A percentile compares a stretch with the other conserved stretches of the same genome.
Evolutionary conservation across 352 stramenopile genomes (phyloP).

Genomic region (Globisporangium splendens): DNA sequence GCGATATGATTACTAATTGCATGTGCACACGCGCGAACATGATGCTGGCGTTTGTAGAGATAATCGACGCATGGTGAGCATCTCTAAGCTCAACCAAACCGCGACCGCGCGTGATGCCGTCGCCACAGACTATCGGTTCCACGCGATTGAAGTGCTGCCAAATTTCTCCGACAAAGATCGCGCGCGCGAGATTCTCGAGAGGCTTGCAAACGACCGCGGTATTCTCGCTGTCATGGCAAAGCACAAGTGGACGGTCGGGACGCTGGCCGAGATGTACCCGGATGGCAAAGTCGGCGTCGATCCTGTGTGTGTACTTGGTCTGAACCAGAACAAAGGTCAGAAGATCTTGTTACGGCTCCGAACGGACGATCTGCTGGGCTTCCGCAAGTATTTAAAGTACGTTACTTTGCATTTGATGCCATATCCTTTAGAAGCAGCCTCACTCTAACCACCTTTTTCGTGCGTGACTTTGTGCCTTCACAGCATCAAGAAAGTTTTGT

Average conservation of each 20-base stretch:
- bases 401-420: not conserved
- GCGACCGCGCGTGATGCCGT: constrained; percentile 34
- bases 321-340: constrained; percentile 95
- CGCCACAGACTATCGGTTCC: constrained; percentile 59
- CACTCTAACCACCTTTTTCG: not conserved
- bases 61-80: constrained; percentile 51
- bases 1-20: not conserved
- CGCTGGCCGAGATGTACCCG: constrained; percentile 86
- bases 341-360: constrained; percentile 93
- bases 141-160: constrained; percentile 60
- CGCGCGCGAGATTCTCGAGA: constrained; percentile 78
- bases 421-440: not conserved
- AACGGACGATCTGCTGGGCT: constrained; percentile 92
- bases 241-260: constrained; percentile 88
- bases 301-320: constrained; percentile 86
- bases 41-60: constrained; percentile 28
- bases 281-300: constrained; percentile 89
- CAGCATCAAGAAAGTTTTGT: constrained; percentile 93
- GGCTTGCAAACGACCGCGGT: constrained; percentile 82
- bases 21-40: not conserved
- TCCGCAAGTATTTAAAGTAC: constrained; percentile 84
- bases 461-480: not conserved
- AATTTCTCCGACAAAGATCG: constrained; percentile 49
- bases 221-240: constrained; percentile 88
- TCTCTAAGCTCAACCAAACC: constrained; percentile 44